phyloP scores from a whole-genome alignment of 1,284 basidiomycete genomes.

The Papiliotrema flavescens region DNA sequence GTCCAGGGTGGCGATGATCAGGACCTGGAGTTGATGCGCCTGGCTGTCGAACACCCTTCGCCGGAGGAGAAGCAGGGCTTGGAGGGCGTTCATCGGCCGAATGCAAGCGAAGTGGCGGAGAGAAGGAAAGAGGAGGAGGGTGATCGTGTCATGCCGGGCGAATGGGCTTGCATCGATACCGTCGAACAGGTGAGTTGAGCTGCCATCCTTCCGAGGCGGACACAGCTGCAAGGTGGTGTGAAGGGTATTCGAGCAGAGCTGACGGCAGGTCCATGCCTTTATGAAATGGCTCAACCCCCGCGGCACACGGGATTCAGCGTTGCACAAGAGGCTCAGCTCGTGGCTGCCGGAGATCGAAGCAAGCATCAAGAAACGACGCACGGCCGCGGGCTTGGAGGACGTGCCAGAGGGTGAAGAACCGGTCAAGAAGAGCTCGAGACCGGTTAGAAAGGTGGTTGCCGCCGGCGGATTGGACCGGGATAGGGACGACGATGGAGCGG shows the following conservation, averaged over 20 bases:
- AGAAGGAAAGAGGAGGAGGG: slow-evolving; percentile 69
- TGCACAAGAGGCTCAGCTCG: slow-evolving; percentile 72
- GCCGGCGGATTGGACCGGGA: slow-evolving; percentile 12
- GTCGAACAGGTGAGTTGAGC: slow-evolving; percentile 67
- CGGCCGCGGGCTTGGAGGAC: slow-evolving; percentile 29
- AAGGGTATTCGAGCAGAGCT: slow-evolving; percentile 4
- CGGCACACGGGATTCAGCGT: slow-evolving; percentile 77
- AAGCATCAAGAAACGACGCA: slow-evolving; percentile 57
- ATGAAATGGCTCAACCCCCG: slow-evolving; percentile 86
- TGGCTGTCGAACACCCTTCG: slow-evolving; percentile 40
- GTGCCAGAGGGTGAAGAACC: slow-evolving; percentile 17
- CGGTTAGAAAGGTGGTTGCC: slow-evolving; percentile 19
- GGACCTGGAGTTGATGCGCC: slow-evolving; percentile 64
- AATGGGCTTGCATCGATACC: slow-evolving; percentile 87
- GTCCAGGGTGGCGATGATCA: slow-evolving; percentile 80
- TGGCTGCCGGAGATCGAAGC: slow-evolving; percentile 82
- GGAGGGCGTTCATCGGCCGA: slow-evolving; percentile 2
- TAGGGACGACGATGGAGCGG: slow-evolving; percentile 21
- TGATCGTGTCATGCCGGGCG: slow-evolving; percentile 65
- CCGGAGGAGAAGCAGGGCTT: slow-evolving; percentile 64
- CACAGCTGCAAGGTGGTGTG: neutral
- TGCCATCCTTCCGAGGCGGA: neutral
- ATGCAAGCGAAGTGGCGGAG: slow-evolving; percentile 53
- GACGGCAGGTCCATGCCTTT: slow-evolving; percentile 68
- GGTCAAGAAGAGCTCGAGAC: slow-evolving; percentile 6